Base-by-base conservation (phyloP, 2,329 filamentous ascomycete species). In the Hypoxylon sp. region DNA sequence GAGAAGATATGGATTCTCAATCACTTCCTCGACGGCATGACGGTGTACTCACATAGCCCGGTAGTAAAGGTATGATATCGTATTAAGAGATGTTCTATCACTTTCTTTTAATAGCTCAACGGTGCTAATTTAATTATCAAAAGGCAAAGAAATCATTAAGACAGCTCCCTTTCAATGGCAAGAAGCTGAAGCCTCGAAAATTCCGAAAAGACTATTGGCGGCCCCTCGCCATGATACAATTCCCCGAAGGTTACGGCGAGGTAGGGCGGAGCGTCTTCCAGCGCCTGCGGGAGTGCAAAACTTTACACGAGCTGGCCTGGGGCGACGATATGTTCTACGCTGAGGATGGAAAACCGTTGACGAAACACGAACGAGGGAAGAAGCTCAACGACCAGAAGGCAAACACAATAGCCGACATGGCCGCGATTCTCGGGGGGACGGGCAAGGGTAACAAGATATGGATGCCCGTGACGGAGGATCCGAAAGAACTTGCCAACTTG, bases 121-220 rank as follows among this genome's bases (percentile, higher is more conserved):
- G 25, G 17, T 56, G 50, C 60, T 64, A 50, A 63, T 17, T 25
- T n/a, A 14, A 21, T 11, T 23, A 53, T 23, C 13, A 45, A 49
- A 38, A 78, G 75, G 66, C 73, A 19, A 72, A 60, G 60, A 68
- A 64, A 52, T 71, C 73, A 5, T 58, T 78, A 3, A 58, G 60
- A 34, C 76, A 78, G 52, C 70, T 78, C 66, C 85, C 87, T 51
- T 91, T 86, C 81, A 88, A 89, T 70, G 89, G 89, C 79, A 91
- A 91, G 77, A 91, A 92, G 79, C 84, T 87, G 50, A 86, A 87
- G 70, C 89, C 89, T 1, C 77, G 85, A 59, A 87, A 87, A 73
- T 80, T 91, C 41, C 88, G 90, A 64, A 90, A 89, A 78, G 90
- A 92, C 80, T 87, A 89, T 79, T 91, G 90, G 89, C 80, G 81